Evolutionary conservation across 73 alveolate genomes (phyloP), one percentile per base, ranked within the genome.

Genomic region (Uronychia setigera): DNA sequence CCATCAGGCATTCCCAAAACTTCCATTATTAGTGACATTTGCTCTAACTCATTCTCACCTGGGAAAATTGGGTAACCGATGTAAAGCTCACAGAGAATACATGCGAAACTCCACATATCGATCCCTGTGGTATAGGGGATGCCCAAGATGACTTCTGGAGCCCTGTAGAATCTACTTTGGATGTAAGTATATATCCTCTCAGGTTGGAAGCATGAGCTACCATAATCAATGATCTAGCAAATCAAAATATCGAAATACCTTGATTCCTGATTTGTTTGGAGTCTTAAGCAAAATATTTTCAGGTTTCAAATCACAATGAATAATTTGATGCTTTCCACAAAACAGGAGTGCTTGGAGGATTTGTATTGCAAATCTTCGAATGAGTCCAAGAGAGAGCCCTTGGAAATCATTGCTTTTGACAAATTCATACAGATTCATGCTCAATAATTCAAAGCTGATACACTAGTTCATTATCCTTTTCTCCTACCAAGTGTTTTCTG

Each of bases 21-120:
- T 84, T 95, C 96, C 96, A 93, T 93, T 59, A 95, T 90, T 74
- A 88, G 86, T 25, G 95, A 91, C 27, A 95, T 79, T 58, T 95
- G 93, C 85, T 95, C 98, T 33, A 90, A 85, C 86, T 95, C 98
- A 59, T 94, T 86, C 88, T 95, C 98, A 26, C 98, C 98, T 0
- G 98, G 98, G 88, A 95, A 95, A 35, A 95, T 83, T 0, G 98
- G 98, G 84, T 89, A 93, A 0, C 98, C 98, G 27, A 93, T 93
- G 80, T 87, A 81, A 14, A 87, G 92, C 87, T 95, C 98, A 29
- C 94, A 97, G 31, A 92, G 83, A 59, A 95, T 92, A 75, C 98
- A 95, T 19, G 96, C 98, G 80, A 95, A 88, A 29, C 96, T 90
- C 98, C 98, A 95, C 94, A 93, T 93, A 87, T 95, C 98, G 27